A percentile compares a stretch with the other conserved stretches of the same genome.
These are phyloP conservation scores for Rhodamnia rubescens DNA, from an alignment of 345 rosid genomes.

Conservation along the genomic window DNA sequence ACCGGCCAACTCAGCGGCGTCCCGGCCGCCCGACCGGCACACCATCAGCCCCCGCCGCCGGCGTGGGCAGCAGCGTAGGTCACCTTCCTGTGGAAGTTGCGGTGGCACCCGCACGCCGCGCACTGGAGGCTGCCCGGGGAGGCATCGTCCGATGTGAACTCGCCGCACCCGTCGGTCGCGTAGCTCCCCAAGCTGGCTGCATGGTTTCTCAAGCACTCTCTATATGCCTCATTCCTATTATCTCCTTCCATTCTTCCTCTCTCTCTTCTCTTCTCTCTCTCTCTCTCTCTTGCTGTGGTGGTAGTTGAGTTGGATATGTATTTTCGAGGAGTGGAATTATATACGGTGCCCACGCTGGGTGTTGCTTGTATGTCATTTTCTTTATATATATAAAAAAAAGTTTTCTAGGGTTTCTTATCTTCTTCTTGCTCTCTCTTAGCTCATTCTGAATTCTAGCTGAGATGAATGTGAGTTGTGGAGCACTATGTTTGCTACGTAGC, in stretches of 20 bases:
- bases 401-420: background rate
- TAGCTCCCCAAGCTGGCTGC: conserved; percentile 80
- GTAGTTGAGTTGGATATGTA: background rate
- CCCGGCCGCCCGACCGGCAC: background rate
- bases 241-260: conserved; percentile 2
- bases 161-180: conserved; percentile 82
- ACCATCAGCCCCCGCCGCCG: conserved; percentile 4
- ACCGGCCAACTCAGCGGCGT: background rate
- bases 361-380: background rate
- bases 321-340: background rate
- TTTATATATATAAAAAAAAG: background rate
- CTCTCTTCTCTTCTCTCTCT: background rate
- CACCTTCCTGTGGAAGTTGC: conserved; percentile 79
- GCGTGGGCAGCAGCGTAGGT: conserved; percentile 4
- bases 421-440: background rate
- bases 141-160: conserved; percentile 31
- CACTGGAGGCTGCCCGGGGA: conserved; percentile 43
- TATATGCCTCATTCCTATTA: conserved; percentile 22
- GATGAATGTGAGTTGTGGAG: conserved; percentile 5
- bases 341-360: background rate
- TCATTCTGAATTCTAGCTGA: background rate
- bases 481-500: conserved; percentile 2
- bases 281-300: background rate
- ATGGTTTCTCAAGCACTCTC: conserved; percentile 82
- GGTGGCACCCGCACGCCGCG: conserved; percentile 93